Evolutionary conservation across 192 early-diverging fungal genomes (phyloP).

Genomic region (Chytriomyces sp.): DNA sequence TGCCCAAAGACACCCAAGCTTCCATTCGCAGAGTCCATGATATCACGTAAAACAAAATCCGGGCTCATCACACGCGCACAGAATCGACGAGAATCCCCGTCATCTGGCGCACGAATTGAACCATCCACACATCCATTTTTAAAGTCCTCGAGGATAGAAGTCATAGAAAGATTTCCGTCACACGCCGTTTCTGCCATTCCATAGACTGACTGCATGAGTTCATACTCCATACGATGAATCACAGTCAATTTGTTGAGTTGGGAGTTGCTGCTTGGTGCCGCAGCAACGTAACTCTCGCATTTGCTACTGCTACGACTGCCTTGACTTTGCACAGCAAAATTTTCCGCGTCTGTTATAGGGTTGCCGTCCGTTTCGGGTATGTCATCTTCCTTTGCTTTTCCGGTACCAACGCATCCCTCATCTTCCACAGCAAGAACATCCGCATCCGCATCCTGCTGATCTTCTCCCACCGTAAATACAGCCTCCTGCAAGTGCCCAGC

Average conservation of each 20-base stretch:
- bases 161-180: no score
- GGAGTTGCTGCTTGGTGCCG: background rate
- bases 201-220: slow-evolving; percentile 13
- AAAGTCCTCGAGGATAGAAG: no score
- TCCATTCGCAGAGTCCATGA: no score
- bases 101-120: no score
- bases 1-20: no score
- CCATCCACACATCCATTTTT: no score
- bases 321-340: background rate
- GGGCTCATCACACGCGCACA: no score
- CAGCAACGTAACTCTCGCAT: background rate
- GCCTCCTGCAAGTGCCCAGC: no score
- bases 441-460: background rate
- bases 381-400: background rate
- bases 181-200: background rate
- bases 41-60: no score
- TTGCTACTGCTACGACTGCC: background rate
- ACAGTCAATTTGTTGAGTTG: background rate
- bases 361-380: background rate
- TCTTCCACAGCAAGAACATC: background rate
- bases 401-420: background rate
- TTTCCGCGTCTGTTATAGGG: background rate
- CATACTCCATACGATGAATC: slow-evolving; percentile 19
- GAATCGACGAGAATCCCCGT: no score
- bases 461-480: background rate